These are phyloP conservation scores for Exophiala aquamarina DNA, from an alignment of 2,329 filamentous ascomycete species.

Conservation along the genomic window DNA sequence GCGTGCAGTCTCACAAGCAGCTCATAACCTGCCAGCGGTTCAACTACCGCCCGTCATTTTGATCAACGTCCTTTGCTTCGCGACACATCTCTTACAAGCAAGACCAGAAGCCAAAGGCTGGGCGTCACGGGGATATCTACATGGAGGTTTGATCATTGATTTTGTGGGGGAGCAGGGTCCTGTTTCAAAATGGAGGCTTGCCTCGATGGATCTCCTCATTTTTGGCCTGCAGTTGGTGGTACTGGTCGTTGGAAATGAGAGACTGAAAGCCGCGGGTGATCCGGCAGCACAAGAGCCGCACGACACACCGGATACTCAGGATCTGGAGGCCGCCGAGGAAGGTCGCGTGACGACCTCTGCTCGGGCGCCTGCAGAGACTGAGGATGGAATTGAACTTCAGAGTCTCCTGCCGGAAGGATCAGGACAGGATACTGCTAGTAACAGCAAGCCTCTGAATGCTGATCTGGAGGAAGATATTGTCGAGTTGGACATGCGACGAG, in stretches of 20 bases:
- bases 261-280: slow-evolving; percentile 40
- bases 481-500: slow-evolving; percentile 17
- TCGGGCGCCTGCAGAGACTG: slow-evolving; percentile 3
- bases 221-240: slow-evolving; percentile 58
- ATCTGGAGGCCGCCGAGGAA: slow-evolving; percentile 61
- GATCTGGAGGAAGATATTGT: slow-evolving; percentile 18
- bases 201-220: slow-evolving; percentile 55
- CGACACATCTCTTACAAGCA: slow-evolving; percentile 56
- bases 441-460: slow-evolving; percentile 1
- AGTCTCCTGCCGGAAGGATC: slow-evolving; percentile 16
- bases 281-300: slow-evolving; percentile 21
- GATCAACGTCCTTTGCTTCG: slow-evolving; percentile 56
- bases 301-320: slow-evolving; percentile 39
- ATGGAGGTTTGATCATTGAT: slow-evolving; percentile 64
- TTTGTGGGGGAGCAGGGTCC: slow-evolving; percentile 63
- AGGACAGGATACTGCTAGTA: not conserved
- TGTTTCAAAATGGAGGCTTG: slow-evolving; percentile 52
- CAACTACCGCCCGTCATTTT: slow-evolving; percentile 53
- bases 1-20: slow-evolving; percentile 56
- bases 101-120: slow-evolving; percentile 52
- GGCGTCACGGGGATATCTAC: slow-evolving; percentile 54
- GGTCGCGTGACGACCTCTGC: slow-evolving; percentile 34
- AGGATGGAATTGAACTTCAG: slow-evolving; percentile 23
- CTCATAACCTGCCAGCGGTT: slow-evolving; percentile 54
- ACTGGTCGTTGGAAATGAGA: slow-evolving; percentile 55